A percentile compares a stretch with the other conserved stretches of the same genome.
These are phyloP conservation scores for Puccinia coronata DNA, from an alignment of 1,284 basidiomycete genomes.

Conservation along the genomic window DNA sequence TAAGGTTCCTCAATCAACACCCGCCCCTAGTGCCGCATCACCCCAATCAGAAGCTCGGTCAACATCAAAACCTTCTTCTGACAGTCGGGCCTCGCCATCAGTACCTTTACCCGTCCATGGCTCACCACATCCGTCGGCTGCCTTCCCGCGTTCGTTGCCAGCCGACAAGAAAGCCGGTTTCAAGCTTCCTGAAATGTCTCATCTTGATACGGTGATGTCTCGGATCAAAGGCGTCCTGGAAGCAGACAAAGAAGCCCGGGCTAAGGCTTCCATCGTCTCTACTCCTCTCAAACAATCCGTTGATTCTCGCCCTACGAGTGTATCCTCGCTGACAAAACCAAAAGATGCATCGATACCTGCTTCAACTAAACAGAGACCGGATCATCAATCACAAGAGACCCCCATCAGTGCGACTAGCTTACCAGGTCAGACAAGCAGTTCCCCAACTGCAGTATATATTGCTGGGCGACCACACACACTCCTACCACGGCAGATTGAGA, in stretches of 20 bases:
- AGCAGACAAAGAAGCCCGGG: conserved; percentile 46
- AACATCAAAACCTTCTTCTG: conserved; percentile 10
- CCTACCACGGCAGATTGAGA: conserved; percentile 15
- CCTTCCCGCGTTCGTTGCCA: background rate
- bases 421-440: background rate
- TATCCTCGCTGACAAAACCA: background rate
- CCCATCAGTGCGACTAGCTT: background rate
- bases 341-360: conserved; percentile 2
- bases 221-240: conserved; percentile 49
- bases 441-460: conserved; percentile 30
- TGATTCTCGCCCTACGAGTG: background rate
- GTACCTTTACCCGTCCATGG: conserved; percentile 9
- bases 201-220: conserved; percentile 50
- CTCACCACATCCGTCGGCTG: background rate
- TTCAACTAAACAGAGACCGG: background rate
- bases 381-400: conserved; percentile 12
- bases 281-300: background rate
- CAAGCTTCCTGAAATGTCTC: conserved; percentile 48
- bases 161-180: conserved; percentile 35
- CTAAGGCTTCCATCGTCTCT: conserved; percentile 17
- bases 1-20: background rate
- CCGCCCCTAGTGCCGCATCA: background rate
- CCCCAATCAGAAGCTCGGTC: background rate
- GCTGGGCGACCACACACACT: conserved; percentile 18
- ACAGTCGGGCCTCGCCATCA: background rate